Conservation (phyloP, 768 basidiomycete species). For the Trametes maxima region DNA sequence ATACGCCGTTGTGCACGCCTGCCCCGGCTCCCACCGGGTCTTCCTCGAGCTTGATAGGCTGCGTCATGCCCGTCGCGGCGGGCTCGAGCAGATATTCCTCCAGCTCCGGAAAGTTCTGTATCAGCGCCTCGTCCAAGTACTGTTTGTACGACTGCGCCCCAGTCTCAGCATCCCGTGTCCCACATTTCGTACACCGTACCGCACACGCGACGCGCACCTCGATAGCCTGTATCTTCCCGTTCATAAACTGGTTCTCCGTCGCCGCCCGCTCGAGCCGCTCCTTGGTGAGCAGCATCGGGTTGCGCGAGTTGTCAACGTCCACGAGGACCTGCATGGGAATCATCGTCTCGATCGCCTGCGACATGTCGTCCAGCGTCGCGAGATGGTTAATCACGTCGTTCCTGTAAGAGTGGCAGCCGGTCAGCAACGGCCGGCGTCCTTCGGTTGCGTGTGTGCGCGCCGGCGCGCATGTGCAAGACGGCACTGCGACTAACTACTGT, state of each 20-base stretch:
- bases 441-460: neutral
- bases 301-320: slow-evolving; percentile 79
- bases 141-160: slow-evolving; percentile 67
- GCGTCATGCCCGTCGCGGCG: neutral
- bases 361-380: slow-evolving; percentile 66
- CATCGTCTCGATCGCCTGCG: slow-evolving; percentile 60
- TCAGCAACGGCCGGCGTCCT: neutral
- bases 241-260: slow-evolving; percentile 91
- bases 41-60: slow-evolving; percentile 13
- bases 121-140: slow-evolving; percentile 68
- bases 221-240: slow-evolving; percentile 82
- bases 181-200: neutral
- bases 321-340: slow-evolving; percentile 74
- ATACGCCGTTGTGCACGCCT: slow-evolving; percentile 8
- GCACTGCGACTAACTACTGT: no score
- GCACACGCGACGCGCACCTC: slow-evolving; percentile 43
- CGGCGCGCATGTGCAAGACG: no score
- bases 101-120: slow-evolving; percentile 73
- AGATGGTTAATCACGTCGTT: slow-evolving; percentile 78
- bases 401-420: slow-evolving; percentile 40
- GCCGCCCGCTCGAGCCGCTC: slow-evolving; percentile 82
- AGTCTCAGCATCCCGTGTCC: neutral
- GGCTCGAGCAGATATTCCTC: slow-evolving; percentile 29
- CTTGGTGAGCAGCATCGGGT: slow-evolving; percentile 81
- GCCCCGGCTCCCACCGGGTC: slow-evolving; percentile 4